Percentiles rank a stretch among this genome's conserved stretches.
phyloP scores from a whole-genome alignment of 108 stramenopile species.

The Nitzschia sp. region DNA sequence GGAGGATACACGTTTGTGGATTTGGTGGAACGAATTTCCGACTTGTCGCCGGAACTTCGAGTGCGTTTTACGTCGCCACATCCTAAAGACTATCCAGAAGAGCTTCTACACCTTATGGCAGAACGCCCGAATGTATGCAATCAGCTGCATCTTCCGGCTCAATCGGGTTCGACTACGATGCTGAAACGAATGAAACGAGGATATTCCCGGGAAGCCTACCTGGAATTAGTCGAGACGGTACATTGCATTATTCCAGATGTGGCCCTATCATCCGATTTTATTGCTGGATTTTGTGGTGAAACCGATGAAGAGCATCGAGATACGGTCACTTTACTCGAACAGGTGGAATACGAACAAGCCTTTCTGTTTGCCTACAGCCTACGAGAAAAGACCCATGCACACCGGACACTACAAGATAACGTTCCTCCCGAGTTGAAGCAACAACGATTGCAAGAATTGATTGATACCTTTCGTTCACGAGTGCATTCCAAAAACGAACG shows the following conservation, averaged over 20 bases:
- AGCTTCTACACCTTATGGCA: conserved; percentile 88
- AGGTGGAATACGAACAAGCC: conserved; percentile 91
- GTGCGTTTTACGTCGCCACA: conserved; percentile 98
- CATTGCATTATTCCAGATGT: conserved; percentile 84
- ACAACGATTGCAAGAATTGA: conserved; percentile 85
- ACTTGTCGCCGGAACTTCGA: conserved; percentile 89
- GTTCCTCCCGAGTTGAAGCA: conserved; percentile 91
- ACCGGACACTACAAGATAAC: conserved; percentile 90
- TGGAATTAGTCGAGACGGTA: conserved; percentile 80
- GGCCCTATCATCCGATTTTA: conserved; percentile 94
- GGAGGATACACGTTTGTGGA: conserved; percentile 94
- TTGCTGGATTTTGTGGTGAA: conserved; percentile 98
- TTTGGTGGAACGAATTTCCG: conserved; percentile 83
- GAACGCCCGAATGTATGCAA: conserved; percentile 90
- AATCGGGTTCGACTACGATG: conserved; percentile 90
- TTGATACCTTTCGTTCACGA: conserved; percentile 59
- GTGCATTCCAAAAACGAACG: conserved; percentile 74
- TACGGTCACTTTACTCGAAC: conserved; percentile 87
- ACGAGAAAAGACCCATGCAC: conserved; percentile 95
- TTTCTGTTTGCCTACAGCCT: conserved; percentile 98
- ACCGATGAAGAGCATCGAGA: conserved; percentile 94
- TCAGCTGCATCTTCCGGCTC: conserved; percentile 96
- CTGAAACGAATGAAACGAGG: conserved; percentile 94
- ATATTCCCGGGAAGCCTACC: conserved; percentile 94
- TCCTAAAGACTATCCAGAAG: conserved; percentile 97